Conservation (phyloP, 106 monocot genomes). For the Dendrobium catenatum region DNA sequence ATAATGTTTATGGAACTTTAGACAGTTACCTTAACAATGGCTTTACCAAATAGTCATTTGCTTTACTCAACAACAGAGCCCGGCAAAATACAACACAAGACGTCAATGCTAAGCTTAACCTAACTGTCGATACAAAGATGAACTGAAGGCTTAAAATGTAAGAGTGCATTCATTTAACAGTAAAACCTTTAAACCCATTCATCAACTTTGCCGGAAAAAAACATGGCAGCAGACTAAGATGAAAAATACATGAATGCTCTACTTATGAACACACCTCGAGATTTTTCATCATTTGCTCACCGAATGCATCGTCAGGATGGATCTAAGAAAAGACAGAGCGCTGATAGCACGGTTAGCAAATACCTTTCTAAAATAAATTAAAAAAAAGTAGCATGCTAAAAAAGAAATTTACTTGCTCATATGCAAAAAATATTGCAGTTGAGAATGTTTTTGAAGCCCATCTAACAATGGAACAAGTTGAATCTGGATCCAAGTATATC, state of each 20-base stretch:
- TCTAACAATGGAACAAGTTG: conserved; percentile 50
- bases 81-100: too few species aligned
- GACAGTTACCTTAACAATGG: too few species aligned
- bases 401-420: conserved; percentile 64
- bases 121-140: too few species aligned
- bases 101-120: too few species aligned
- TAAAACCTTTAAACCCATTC: neutral
- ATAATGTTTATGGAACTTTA: too few species aligned
- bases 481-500: conserved; percentile 90
- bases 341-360: conserved; percentile 2
- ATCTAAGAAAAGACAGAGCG: conserved; percentile 39
- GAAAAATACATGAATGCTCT: neutral
- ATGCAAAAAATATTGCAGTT: conserved; percentile 84
- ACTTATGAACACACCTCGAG: conserved; percentile 57
- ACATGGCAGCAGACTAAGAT: neutral
- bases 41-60: too few species aligned
- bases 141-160: too few species aligned
- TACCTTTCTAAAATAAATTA: conserved; percentile 2
- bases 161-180: neutral
- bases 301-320: conserved; percentile 95
- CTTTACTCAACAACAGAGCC: too few species aligned
- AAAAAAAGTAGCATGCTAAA: neutral
- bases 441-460: conserved; percentile 85
- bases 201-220: neutral
- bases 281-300: conserved; percentile 96